Percentiles rank a stretch among this genome's conserved stretches.
phyloP scores from a whole-genome alignment of 1,284 basidiomycete species.

The Apiotrichum akiyoshidainum region DNA sequence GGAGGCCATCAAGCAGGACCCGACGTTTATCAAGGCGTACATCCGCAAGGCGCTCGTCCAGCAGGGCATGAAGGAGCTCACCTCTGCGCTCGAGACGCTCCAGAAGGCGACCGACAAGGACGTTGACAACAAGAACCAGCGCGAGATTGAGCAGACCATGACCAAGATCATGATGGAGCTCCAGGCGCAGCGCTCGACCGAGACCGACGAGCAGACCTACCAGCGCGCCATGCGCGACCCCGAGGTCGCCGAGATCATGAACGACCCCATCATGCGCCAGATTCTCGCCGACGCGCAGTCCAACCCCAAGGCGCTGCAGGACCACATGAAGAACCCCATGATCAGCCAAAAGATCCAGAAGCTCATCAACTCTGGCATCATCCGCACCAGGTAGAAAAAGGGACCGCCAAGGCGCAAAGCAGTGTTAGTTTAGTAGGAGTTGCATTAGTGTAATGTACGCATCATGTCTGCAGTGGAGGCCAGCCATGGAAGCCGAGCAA shows the following conservation, averaged over 20 bases:
- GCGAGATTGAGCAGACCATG: constrained; percentile 76
- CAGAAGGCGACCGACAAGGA: constrained; percentile 73
- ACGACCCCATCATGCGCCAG: constrained; percentile 69
- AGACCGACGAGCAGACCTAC: constrained; percentile 90
- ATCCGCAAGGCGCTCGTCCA: constrained; percentile 89
- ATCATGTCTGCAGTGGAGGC: constrained; percentile 1
- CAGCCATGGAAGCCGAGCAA: no score
- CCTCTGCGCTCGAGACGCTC: constrained; percentile 75
- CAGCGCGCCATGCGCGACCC: constrained; percentile 95
- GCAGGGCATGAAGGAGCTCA: constrained; percentile 86
- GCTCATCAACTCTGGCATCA: constrained; percentile 89
- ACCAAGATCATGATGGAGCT: constrained; percentile 77
- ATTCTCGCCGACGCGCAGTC: constrained; percentile 92
- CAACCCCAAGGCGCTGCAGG: constrained; percentile 84
- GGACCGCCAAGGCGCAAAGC: not conserved
- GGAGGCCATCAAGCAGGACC: constrained; percentile 87
- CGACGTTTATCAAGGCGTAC: constrained; percentile 89
- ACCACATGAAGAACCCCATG: constrained; percentile 94
- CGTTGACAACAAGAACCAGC: constrained; percentile 68
- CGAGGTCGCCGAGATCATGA: constrained; percentile 71
- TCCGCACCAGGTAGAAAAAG: constrained; percentile 50
- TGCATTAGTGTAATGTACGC: constrained; percentile 7
- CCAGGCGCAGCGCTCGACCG: constrained; percentile 73
- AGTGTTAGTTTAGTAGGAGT: not conserved
- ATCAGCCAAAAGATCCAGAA: constrained; percentile 58